A percentile compares a stretch with the other conserved stretches of the same genome.
phyloP scores from a whole-genome alignment of 192 early-diverging fungal species.

The Allomyces macrogynus region DNA sequence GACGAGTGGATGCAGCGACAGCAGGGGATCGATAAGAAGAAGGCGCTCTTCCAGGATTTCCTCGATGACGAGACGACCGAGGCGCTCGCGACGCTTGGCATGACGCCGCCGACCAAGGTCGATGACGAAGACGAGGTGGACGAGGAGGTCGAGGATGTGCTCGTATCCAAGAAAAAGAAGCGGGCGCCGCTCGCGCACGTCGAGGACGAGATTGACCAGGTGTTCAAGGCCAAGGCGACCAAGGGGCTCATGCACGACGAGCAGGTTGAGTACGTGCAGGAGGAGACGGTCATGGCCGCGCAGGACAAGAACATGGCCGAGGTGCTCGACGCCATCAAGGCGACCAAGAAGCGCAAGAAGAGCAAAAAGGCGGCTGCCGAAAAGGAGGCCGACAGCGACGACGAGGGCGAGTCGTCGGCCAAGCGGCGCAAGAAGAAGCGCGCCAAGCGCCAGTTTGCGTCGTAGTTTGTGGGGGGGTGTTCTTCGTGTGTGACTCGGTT shows the following conservation, averaged over 20 bases:
- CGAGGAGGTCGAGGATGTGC: constrained; percentile 11
- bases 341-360: constrained; percentile 28
- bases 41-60: constrained; percentile 63
- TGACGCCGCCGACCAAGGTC: constrained; percentile 9
- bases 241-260: constrained; percentile 2
- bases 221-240: background rate
- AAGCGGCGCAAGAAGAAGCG: no score
- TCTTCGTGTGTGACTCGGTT: no score
- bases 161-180: constrained; percentile 19
- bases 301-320: constrained; percentile 22
- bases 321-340: constrained; percentile 32
- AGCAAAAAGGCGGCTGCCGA: constrained; percentile 7
- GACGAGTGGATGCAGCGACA: constrained; percentile 61
- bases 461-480: no score
- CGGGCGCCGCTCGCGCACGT: constrained; percentile 8
- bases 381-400: no score
- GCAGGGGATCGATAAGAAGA: constrained; percentile 47
- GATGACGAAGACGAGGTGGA: constrained; percentile 6
- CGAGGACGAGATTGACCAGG: background rate
- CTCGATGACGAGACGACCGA: constrained; percentile 25
- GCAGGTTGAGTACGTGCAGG: background rate
- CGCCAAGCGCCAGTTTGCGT: no score
- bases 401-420: no score
- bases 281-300: constrained; percentile 1
- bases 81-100: constrained; percentile 7